Base-by-base conservation (phyloP, 139 green algal species). In the Chlorella sp. region DNA sequence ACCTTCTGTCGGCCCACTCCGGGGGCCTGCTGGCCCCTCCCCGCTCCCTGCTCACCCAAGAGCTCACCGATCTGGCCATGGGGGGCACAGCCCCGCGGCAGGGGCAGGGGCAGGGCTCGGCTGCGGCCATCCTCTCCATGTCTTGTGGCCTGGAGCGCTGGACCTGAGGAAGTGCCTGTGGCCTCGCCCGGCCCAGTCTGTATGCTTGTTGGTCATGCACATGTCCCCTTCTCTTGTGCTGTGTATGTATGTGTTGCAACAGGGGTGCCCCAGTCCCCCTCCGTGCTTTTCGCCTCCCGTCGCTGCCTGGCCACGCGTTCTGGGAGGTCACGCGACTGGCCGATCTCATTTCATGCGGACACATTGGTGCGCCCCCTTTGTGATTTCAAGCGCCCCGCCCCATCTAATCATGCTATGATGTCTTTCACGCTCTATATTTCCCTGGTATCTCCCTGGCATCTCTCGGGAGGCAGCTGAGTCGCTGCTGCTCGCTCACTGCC, bases 21-120 rank as follows among this genome's bases (percentile, higher is more conserved):
- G 28, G 42, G 0, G 42, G 19, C 0, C 12, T 15, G 12, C 42
- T 28, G 1, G 42, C 7, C 4, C 14, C 0, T 0, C 24, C 39
- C 36, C 84, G 84, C 30, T 81, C 84, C 34, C 84, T 88, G 28
- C 68, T 88, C 24, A 66, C 84, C 18, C 66, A 40, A 5, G 71
- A 88, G 66, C 66, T 88, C 0, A 22, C 37, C 1, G 34, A 61
- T 26, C 30, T 69, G 60, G 61, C 60, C 64, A 71, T 5, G 36
- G 26, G 9, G 1, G 60, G 32, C 22, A 24, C 24, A 14, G 61
- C 16, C 66, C 40, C n/a, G 84, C 34, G 68, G 39, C 19, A 22
- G 82, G 84, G 7, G 68, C 61, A 61, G 36, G 57, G 48, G n/a
- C 81, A 32, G 42, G 60, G 61, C 61, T 36, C 83, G 5, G 83